Conservation (phyloP, 1,139 yeast species). For the Saccharomyces uvarum region DNA sequence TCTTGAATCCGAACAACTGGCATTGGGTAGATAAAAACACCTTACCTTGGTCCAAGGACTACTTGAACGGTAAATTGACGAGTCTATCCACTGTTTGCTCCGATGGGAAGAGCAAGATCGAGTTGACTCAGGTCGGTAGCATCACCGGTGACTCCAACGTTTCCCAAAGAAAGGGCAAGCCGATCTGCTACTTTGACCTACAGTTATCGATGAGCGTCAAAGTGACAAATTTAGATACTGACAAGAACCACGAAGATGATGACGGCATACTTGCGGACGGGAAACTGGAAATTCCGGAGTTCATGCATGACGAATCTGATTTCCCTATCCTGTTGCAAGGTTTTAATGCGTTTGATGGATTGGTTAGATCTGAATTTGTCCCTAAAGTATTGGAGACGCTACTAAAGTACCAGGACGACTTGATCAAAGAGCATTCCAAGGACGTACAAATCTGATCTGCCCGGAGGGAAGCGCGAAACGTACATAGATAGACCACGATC, state of each 20-base stretch:
- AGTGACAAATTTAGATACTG: constrained; percentile 31
- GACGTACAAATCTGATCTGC: constrained; percentile 44
- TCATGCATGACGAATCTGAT: constrained; percentile 67
- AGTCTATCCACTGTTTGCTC: constrained; percentile 34
- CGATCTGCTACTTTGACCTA: constrained; percentile 66
- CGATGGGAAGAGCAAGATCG: constrained; percentile 9
- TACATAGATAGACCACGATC: neutral
- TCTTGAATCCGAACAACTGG: constrained; percentile 83
- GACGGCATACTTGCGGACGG: constrained; percentile 25
- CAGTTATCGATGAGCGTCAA: constrained; percentile 42
- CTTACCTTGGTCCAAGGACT: constrained; percentile 63
- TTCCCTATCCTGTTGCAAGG: constrained; percentile 47
- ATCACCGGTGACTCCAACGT: constrained; percentile 72
- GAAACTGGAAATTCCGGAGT: constrained; percentile 50
- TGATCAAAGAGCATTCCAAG: constrained; percentile 52
- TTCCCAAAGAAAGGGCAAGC: constrained; percentile 74
- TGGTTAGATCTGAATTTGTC: constrained; percentile 41
- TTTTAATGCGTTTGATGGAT: constrained; percentile 34
- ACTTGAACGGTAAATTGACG: constrained; percentile 42
- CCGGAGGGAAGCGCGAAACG: neutral
- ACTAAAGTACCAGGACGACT: constrained; percentile 52
- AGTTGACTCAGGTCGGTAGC: constrained; percentile 32
- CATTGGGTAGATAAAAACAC: constrained; percentile 83
- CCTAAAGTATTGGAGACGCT: constrained; percentile 47
- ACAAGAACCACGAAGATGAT: constrained; percentile 29